Conservation (phyloP, 2,329 filamentous ascomycete species). For the Parastagonospora nodorum region DNA sequence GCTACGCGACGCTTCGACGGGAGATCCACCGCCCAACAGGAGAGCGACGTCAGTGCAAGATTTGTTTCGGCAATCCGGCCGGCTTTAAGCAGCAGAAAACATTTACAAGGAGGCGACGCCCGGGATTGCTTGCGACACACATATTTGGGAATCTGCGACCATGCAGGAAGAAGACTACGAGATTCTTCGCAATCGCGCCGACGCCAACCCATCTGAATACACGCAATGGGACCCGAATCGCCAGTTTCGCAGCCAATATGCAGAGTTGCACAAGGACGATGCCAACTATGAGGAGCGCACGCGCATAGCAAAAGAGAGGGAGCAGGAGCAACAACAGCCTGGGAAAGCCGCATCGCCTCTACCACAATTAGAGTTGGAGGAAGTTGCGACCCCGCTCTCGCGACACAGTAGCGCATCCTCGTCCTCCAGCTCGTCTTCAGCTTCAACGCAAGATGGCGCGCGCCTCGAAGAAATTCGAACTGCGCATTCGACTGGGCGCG, state of each 20-base stretch:
- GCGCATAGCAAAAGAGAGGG: constrained; percentile 5
- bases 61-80: neutral
- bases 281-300: constrained; percentile 15
- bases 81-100: neutral
- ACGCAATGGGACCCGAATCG: constrained; percentile 35
- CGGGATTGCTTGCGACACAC: no score
- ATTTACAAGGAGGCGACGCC: no score
- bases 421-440: constrained; percentile 20
- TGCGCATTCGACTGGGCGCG: constrained; percentile 19
- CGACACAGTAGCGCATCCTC: constrained; percentile 29
- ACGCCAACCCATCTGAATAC: constrained; percentile 34
- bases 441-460: constrained; percentile 16
- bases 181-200: constrained; percentile 34
- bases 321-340: constrained; percentile 12
- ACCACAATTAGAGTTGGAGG: constrained; percentile 15
- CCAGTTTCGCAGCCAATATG: constrained; percentile 33
- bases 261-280: constrained; percentile 24
- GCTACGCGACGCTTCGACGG: neutral
- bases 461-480: constrained; percentile 39
- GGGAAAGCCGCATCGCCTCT: constrained; percentile 11
- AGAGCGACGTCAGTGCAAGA: constrained; percentile 2
- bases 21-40: neutral
- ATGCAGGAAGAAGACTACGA: constrained; percentile 41
- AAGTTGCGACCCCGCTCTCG: constrained; percentile 27
- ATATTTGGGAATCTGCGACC: neutral